Evolutionary conservation across 192 early-diverging fungal species (phyloP).

Genomic region (Umbelopsis vinacea): DNA sequence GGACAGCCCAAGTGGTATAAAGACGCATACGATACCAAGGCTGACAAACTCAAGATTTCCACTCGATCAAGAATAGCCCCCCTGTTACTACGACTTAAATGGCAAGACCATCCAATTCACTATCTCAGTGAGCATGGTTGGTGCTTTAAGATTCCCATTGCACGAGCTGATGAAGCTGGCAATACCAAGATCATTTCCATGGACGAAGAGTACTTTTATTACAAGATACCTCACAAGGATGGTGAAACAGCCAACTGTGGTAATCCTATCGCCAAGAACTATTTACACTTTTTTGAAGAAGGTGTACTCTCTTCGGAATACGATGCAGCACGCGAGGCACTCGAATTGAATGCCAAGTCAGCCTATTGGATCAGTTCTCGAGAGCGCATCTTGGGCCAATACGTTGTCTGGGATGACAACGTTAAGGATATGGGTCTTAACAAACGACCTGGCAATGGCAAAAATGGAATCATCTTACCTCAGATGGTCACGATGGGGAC

Average conservation of each 20-base stretch:
- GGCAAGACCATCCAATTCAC: constrained; percentile 82
- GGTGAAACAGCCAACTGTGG: constrained; percentile 81
- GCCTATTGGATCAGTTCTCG: constrained; percentile 91
- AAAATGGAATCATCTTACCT: constrained; percentile 84
- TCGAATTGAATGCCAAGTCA: constrained; percentile 76
- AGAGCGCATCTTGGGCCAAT: constrained; percentile 81
- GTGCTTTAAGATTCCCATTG: constrained; percentile 64
- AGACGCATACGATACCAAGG: constrained; percentile 71
- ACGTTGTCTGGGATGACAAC: constrained; percentile 78
- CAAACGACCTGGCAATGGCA: constrained; percentile 23
- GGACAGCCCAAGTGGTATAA: constrained; percentile 83
- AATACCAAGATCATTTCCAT: constrained; percentile 37
- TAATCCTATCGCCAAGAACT: constrained; percentile 87
- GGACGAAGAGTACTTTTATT: constrained; percentile 49
- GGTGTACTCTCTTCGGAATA: constrained; percentile 77
- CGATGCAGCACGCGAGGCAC: constrained; percentile 72
- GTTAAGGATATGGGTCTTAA: constrained; percentile 50
- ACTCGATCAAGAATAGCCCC: constrained; percentile 77
- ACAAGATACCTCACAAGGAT: constrained; percentile 84
- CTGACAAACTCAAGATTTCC: constrained; percentile 64
- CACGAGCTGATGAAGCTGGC: neutral
- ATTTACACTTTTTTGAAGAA: constrained; percentile 78
- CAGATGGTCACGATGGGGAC: constrained; percentile 94
- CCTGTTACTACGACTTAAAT: constrained; percentile 81
- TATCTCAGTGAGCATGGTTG: constrained; percentile 73